These are phyloP conservation scores for Cornus florida DNA, from an alignment of 148 eudicot species.

Conservation along the genomic window DNA sequence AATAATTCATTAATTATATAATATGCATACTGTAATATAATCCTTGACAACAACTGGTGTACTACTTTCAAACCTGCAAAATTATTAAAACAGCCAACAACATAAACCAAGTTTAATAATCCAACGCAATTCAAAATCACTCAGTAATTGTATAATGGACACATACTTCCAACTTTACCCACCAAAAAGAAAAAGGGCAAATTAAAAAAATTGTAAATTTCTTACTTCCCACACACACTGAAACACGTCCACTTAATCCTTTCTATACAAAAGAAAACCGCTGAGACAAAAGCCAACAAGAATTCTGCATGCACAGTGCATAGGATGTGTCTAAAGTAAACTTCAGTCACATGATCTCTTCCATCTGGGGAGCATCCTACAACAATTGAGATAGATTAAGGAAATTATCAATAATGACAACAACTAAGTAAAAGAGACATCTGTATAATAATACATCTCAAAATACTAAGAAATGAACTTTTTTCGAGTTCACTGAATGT, in stretches of 20 bases:
- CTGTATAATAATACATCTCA: not conserved
- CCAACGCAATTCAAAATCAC: not conserved
- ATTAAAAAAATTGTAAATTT: not conserved
- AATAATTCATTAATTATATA: too few species aligned
- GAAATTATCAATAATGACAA: not conserved
- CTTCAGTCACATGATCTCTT: slow-evolving; percentile 39
- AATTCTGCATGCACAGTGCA: slow-evolving; percentile 8
- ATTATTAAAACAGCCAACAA: not conserved
- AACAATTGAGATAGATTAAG: slow-evolving; percentile 1
- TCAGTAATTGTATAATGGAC: not conserved
- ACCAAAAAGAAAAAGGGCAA: not conserved
- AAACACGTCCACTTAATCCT: slow-evolving; percentile 6
- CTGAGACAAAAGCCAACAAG: slow-evolving; percentile 2
- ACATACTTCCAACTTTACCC: not conserved
- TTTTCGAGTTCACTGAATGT: too few species aligned
- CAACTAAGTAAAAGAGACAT: too few species aligned
- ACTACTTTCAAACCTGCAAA: not conserved
- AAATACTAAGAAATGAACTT: not conserved
- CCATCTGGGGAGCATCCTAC: slow-evolving; percentile 54
- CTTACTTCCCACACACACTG: slow-evolving; percentile 5
- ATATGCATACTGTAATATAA: too few species aligned
- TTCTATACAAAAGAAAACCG: slow-evolving; percentile 17
- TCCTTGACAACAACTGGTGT: too few species aligned
- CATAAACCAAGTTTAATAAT: not conserved
- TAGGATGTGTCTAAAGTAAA: slow-evolving; percentile 6